Base-by-base conservation (phyloP, 108 stramenopile species). In the Nannochloropsis granulata region DNA sequence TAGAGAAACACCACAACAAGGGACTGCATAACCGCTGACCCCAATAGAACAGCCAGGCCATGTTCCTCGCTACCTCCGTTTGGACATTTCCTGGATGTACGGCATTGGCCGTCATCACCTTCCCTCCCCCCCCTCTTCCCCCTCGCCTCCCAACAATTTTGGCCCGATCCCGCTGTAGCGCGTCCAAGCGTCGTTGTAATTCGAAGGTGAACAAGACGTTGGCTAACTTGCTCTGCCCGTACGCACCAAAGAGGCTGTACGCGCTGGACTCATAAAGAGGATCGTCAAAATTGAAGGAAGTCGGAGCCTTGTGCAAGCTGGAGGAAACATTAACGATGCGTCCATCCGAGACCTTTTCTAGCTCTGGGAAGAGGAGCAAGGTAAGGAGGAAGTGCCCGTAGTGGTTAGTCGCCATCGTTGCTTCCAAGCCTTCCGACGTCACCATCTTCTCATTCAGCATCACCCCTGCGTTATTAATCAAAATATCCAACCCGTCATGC, bases 401-500 rank as follows among this genome's bases (percentile, higher is more conserved):
- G 44, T 90, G 88, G 80, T 90, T 90, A 13, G 88, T 78, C 21
- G 87, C 84, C 43, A 90, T 24, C 43, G 86, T 83, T 43, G 83
- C 44, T 78, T 90, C 90, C 23, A 89, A 24, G 83, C 90, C 90
- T 25, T 89, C 90, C 23, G n/a, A 23, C 10, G 86, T 84, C 9
- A 87, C 42, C 43, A 24, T 44, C 14, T 84, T 78, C 43, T 79
- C 79, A 23, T 26, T 85, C 24, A 88, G 56, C 90, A 90, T 90
- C 25, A 90, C 89, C 9, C 90, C 90, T 44, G 90, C 90, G 45
- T 90, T 90, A 45, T 88, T 88, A 26, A 90, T 82, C n/a, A 90
- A 83, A 25, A 83, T 44, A 81, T 88, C 87, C 9, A 90, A 71
- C 23, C 78, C 82, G n/a, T 44, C 45, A 80, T 90, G 85, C 25